A percentile compares a stretch with the other conserved stretches of the same genome.
Evolutionary conservation across 345 rosid species (phyloP).

Genomic region (Eucalyptus microcorys): DNA sequence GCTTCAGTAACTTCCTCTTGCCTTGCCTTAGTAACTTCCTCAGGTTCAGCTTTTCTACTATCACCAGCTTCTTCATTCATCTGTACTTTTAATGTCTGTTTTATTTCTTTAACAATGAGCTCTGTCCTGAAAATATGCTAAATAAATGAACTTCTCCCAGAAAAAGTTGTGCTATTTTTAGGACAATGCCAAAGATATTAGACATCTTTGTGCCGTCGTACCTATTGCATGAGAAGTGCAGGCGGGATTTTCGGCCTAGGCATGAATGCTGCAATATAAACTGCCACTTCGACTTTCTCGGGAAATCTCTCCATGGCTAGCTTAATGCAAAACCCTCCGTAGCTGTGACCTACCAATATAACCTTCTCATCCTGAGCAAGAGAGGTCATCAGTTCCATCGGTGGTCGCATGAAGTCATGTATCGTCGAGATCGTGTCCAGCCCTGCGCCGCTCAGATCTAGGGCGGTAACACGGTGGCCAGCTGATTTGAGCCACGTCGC

Average conservation of each 20-base stretch:
- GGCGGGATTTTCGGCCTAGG: constrained; percentile 1
- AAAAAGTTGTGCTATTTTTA: not conserved
- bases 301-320: constrained; percentile 49
- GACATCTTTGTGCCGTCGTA: not conserved
- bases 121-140: not conserved
- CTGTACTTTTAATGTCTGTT: no score
- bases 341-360: constrained; percentile 54
- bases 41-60: no score
- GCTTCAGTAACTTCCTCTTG: no score
- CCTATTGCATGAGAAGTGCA: not conserved
- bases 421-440: constrained; percentile 12
- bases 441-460: constrained; percentile 34
- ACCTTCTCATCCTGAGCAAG: constrained; percentile 25
- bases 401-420: constrained; percentile 23
- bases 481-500: constrained; percentile 14
- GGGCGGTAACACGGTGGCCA: constrained; percentile 39
- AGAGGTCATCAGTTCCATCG: constrained; percentile 39
- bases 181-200: not conserved
- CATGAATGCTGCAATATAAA: constrained; percentile 40
- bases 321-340: constrained; percentile 28
- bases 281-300: constrained; percentile 23
- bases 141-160: not conserved
- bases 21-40: no score
- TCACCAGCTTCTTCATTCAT: no score
- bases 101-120: no score